Evolutionary conservation across 768 basidiomycete species (phyloP).

Genomic region (Leccinellum albellum): DNA sequence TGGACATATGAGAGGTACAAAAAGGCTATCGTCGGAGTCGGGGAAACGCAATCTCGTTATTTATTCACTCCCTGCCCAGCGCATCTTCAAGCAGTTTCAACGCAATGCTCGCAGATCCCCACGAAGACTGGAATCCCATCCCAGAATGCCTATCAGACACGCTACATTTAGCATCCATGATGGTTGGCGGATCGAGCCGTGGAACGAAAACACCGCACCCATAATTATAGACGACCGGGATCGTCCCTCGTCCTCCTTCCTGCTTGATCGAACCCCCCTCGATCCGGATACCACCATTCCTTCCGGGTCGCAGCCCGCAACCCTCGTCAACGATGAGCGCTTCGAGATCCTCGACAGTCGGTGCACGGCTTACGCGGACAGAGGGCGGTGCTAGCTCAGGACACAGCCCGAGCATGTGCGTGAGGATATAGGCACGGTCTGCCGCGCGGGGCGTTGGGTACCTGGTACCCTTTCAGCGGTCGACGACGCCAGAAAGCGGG

Average conservation of each 20-base stretch:
- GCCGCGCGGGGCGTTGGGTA: conserved; percentile 62
- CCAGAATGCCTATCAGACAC: conserved; percentile 49
- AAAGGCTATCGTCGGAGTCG: too few species aligned
- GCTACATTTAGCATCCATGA: neutral
- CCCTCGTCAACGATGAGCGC: conserved; percentile 49
- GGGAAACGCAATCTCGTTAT: too few species aligned
- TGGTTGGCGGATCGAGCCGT: too few species aligned
- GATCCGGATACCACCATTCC: conserved; percentile 66
- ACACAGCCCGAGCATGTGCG: conserved; percentile 46
- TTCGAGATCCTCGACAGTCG: conserved; percentile 48
- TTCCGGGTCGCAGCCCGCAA: conserved; percentile 62
- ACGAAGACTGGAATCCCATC: conserved; percentile 60
- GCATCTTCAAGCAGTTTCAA: conserved; percentile 44
- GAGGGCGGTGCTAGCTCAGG: conserved; percentile 58
- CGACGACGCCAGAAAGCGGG: neutral
- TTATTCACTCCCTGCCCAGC: conserved; percentile 20
- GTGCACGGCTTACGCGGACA: conserved; percentile 41
- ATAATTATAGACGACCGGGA: conserved; percentile 62
- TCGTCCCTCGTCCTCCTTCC: conserved; percentile 20
- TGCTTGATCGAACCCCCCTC: conserved; percentile 42
- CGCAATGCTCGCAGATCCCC: conserved; percentile 57
- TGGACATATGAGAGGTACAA: too few species aligned
- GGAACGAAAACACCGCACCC: conserved; percentile 43
- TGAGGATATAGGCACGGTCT: conserved; percentile 57
- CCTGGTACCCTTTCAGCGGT: conserved; percentile 33